phyloP scores from a whole-genome alignment of 2,329 filamentous ascomycete genomes.

The Aciculosporium take region DNA sequence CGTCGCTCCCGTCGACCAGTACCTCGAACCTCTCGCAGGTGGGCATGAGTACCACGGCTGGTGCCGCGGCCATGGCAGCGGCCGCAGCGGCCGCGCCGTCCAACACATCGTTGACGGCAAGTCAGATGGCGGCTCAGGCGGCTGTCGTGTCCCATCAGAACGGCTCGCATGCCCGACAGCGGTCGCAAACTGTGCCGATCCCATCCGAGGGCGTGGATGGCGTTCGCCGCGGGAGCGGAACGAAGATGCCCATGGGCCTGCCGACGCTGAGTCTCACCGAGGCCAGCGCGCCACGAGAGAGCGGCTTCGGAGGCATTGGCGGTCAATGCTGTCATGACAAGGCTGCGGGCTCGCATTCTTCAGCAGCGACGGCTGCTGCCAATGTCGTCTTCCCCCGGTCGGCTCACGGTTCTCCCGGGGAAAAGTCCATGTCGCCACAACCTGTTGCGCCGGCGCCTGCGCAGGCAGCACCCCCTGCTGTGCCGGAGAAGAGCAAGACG shows the following conservation, averaged over 20 bases:
- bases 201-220: constrained; percentile 31
- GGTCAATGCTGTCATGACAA: constrained; percentile 46
- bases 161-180: constrained; percentile 42
- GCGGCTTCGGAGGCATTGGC: constrained; percentile 32
- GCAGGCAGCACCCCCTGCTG: constrained; percentile 21
- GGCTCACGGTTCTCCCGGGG: constrained; percentile 35
- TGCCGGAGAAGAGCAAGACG: constrained; percentile 38
- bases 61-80: constrained; percentile 24
- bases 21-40: constrained; percentile 39
- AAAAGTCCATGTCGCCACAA: constrained; percentile 21
- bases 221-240: constrained; percentile 28
- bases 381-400: constrained; percentile 61
- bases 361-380: constrained; percentile 50
- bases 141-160: constrained; percentile 54
- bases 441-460: constrained; percentile 22
- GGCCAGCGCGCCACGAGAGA: constrained; percentile 46
- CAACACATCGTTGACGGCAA: constrained; percentile 35
- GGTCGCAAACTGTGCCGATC: constrained; percentile 59
- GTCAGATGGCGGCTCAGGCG: constrained; percentile 67
- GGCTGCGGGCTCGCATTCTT: constrained; percentile 42
- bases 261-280: constrained; percentile 51
- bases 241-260: constrained; percentile 41
- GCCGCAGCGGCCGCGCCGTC: constrained; percentile 14
- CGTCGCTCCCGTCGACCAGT: constrained; percentile 50
- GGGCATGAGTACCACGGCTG: constrained; percentile 25